These are phyloP conservation scores for Populus hybrid DNA, from an alignment of 441 rosid genomes.

Conservation along the genomic window DNA sequence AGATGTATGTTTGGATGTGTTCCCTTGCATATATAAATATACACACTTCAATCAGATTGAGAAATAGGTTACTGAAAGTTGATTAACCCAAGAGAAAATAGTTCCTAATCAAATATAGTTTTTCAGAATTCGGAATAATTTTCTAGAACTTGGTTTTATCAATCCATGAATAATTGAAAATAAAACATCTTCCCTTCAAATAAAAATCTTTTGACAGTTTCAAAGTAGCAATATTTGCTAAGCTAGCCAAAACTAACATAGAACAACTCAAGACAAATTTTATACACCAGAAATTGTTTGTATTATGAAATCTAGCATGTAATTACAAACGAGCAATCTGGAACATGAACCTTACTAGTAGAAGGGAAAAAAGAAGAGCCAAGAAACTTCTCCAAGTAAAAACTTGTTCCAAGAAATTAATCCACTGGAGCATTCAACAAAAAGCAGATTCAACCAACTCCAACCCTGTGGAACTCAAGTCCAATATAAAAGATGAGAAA, in stretches of 20 bases:
- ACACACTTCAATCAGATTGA: background rate
- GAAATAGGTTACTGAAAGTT: background rate
- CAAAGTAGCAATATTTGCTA: background rate
- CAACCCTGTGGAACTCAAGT: background rate
- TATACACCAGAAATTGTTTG: background rate
- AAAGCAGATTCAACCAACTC: too few relatives aligned
- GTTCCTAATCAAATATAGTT: background rate
- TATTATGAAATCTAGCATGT: background rate
- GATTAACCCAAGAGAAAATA: background rate
- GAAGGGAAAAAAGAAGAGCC: background rate
- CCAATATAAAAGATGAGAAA: slow-evolving; percentile 3
- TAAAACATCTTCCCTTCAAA: background rate
- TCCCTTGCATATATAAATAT: background rate
- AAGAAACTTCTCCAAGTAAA: background rate
- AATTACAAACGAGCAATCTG: background rate
- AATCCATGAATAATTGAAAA: background rate
- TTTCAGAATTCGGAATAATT: background rate
- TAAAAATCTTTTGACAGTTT: background rate
- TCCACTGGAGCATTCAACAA: background rate
- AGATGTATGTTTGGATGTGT: background rate
- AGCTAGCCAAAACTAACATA: background rate
- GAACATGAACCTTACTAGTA: background rate
- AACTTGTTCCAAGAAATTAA: background rate
- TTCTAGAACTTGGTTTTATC: background rate
- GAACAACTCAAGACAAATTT: background rate